Conservation (phyloP, 176 grass and related monocot genomes). For the Zoysia japonica region DNA sequence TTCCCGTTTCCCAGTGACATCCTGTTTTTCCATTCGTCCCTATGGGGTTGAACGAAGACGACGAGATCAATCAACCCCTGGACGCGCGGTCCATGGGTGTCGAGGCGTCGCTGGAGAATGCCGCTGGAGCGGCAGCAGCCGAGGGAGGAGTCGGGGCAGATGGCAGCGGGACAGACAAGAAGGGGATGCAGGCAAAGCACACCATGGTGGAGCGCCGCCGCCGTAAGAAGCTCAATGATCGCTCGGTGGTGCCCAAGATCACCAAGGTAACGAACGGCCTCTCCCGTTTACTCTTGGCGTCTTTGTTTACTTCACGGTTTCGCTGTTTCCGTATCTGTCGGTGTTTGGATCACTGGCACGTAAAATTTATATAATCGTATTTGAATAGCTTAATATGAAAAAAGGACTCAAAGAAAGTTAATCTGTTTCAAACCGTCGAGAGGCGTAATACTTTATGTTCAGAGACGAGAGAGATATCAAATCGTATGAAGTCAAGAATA, state of each 20-base stretch:
- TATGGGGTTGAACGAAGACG: too few species aligned
- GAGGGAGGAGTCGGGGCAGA: slow-evolving; percentile 22
- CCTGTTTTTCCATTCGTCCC: too few species aligned
- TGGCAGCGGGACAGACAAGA: slow-evolving; percentile 60
- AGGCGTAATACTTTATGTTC: too few species aligned
- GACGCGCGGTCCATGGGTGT: slow-evolving; percentile 44
- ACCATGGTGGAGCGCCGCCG: slow-evolving; percentile 72
- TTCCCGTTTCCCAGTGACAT: slow-evolving; percentile 39
- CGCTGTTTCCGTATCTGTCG: background rate
- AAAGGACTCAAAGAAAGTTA: too few species aligned
- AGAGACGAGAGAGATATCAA: too few species aligned
- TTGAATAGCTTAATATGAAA: too few species aligned
- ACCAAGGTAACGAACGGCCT: slow-evolving; percentile 57
- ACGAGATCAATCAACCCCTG: too few species aligned
- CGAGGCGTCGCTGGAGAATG: slow-evolving; percentile 52
- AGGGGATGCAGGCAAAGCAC: slow-evolving; percentile 75
- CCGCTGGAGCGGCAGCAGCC: background rate
- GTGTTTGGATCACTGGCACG: too few species aligned
- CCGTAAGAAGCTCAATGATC: slow-evolving; percentile 78
- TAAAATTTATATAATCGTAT: too few species aligned
- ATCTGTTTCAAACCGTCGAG: too few species aligned
- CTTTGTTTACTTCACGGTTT: too few species aligned
- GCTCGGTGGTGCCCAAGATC: slow-evolving; percentile 85
- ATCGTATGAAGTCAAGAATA: too few species aligned
- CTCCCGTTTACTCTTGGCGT: background rate